Percentiles rank a stretch among this genome's conserved stretches.
Conservation (phyloP, 441 rosid genomes). For the Arabidopsis lyrata region DNA sequence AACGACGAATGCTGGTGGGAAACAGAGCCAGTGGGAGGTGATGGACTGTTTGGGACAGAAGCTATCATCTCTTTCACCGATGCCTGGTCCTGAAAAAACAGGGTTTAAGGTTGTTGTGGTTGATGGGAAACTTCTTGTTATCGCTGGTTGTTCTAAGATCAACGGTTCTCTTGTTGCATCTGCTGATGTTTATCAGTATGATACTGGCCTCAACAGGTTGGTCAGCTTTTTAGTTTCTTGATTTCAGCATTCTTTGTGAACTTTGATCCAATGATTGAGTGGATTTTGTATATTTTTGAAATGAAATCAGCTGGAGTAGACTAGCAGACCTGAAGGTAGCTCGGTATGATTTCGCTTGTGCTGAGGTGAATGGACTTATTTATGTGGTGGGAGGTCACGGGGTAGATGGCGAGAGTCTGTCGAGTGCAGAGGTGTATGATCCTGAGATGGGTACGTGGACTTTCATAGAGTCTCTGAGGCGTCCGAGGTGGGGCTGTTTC, state of each 20-base stretch:
- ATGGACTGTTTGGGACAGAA: conserved; percentile 73
- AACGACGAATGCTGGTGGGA: conserved; percentile 70
- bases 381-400: conserved; percentile 93
- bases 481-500: conserved; percentile 94
- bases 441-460: conserved; percentile 75
- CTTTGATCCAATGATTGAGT: conserved; percentile 1
- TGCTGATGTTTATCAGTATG: conserved; percentile 85
- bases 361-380: conserved; percentile 82
- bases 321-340: conserved; percentile 77
- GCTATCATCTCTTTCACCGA: conserved; percentile 68
- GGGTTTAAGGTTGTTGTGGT: conserved; percentile 83
- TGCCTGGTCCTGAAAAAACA: conserved; percentile 81
- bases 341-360: conserved; percentile 90
- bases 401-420: conserved; percentile 71
- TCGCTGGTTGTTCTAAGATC: conserved; percentile 74
- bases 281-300: not conserved
- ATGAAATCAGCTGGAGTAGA: conserved; percentile 96
- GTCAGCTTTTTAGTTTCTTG: conserved; percentile 40
- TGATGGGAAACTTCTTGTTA: conserved; percentile 82
- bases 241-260: conserved; percentile 5
- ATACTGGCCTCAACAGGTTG: conserved; percentile 96
- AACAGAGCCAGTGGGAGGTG: conserved; percentile 93
- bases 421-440: conserved; percentile 84
- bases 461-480: conserved; percentile 76
- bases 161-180: conserved; percentile 69